phyloP scores from a whole-genome alignment of 2,329 filamentous ascomycete genomes.

The Orbilia brochopaga region DNA sequence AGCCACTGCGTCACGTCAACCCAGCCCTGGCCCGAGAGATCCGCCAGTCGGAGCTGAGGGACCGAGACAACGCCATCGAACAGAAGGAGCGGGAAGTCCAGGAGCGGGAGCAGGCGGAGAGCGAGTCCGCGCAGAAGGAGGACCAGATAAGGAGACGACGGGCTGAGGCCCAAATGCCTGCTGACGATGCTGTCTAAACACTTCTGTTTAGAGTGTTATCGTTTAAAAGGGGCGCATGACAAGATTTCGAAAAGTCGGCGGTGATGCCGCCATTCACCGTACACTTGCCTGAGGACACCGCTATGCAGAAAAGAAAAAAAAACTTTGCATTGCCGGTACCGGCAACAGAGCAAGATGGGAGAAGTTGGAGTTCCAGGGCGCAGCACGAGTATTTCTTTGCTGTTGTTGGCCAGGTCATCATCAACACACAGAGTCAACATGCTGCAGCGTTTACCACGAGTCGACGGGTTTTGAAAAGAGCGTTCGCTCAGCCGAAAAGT shows the following conservation, averaged over 20 bases:
- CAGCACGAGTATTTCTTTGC: too few species aligned
- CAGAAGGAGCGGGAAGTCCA: slow-evolving; percentile 39
- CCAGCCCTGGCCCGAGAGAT: slow-evolving; percentile 41
- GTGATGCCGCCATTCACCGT: too few species aligned
- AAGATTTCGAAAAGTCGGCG: not conserved
- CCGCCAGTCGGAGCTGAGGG: slow-evolving; percentile 39
- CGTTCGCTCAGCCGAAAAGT: not conserved
- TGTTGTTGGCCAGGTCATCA: too few species aligned
- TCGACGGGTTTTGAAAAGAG: too few species aligned
- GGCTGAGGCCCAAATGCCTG: slow-evolving; percentile 32
- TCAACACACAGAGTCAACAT: too few species aligned
- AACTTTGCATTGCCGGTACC: too few species aligned
- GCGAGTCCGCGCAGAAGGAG: slow-evolving; percentile 14
- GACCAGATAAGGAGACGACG: slow-evolving; percentile 31
- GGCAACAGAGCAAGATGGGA: too few species aligned
- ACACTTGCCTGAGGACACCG: too few species aligned
- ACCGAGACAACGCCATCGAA: slow-evolving; percentile 36
- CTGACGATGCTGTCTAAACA: slow-evolving; percentile 33
- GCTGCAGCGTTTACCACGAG: too few species aligned
- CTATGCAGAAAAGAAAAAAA: too few species aligned
- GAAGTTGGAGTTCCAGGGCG: too few species aligned
- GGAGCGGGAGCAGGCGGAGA: slow-evolving; percentile 36
- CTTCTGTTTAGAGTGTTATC: not conserved
- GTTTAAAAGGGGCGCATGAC: slow-evolving; percentile 8
- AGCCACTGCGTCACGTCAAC: slow-evolving; percentile 41